Conservation (phyloP, 140 eudicot species). For the Erigeron philadelphicus region DNA sequence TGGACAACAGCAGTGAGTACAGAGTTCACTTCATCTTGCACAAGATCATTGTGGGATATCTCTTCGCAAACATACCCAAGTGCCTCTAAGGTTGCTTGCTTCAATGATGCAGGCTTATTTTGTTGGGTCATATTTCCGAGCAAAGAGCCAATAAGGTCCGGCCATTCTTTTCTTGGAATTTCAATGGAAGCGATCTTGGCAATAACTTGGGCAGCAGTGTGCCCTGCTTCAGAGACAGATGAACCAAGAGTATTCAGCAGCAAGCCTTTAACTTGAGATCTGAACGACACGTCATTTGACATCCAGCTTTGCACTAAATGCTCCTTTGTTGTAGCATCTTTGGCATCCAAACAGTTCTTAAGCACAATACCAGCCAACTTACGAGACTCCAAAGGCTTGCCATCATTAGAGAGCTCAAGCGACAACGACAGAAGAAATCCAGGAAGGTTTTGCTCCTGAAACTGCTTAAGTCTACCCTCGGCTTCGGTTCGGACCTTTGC, state of each 20-base stretch:
- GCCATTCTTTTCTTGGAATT: conserved; percentile 85
- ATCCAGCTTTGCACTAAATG: conserved; percentile 67
- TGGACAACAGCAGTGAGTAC: conserved; percentile 90
- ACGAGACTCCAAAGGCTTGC: conserved; percentile 73
- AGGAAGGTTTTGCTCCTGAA: conserved; percentile 75
- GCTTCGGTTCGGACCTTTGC: conserved; percentile 69
- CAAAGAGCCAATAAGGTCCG: conserved; percentile 61
- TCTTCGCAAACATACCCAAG: conserved; percentile 87
- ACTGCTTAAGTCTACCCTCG: conserved; percentile 57
- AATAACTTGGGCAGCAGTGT: conserved; percentile 84
- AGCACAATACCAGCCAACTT: conserved; percentile 87
- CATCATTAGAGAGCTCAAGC: conserved; percentile 68
- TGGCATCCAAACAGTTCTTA: conserved; percentile 83
- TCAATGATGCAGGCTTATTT: conserved; percentile 59
- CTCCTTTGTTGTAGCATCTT: conserved; percentile 64
- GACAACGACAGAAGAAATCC: conserved; percentile 71
- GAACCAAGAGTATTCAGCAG: conserved; percentile 71
- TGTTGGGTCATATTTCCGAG: conserved; percentile 71
- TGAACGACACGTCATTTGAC: conserved; percentile 44
- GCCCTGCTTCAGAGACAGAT: conserved; percentile 63
- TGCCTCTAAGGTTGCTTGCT: conserved; percentile 78
- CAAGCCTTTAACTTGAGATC: conserved; percentile 60
- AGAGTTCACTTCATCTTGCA: conserved; percentile 78
- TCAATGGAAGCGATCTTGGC: conserved; percentile 86
- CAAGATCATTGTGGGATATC: conserved; percentile 68